Evolutionary conservation across 495 filamentous ascomycete species (phyloP).

Genomic region (Penicillium chermesinum): DNA sequence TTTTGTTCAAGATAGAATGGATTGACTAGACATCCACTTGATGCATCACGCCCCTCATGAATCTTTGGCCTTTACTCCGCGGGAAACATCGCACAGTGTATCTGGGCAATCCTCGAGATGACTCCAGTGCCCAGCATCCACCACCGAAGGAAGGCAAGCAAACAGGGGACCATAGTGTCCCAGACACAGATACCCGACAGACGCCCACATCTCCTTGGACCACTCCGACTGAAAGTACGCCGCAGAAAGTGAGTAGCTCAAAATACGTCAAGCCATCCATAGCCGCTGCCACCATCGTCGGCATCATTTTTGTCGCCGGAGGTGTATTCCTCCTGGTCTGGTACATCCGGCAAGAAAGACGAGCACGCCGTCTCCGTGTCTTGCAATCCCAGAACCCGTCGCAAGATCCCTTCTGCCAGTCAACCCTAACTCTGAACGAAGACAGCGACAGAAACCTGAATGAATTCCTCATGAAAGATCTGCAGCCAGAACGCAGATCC

Average conservation of each 20-base stretch:
- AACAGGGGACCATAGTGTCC: no score
- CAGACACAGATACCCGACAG: background rate
- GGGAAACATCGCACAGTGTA: background rate
- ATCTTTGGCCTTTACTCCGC: background rate
- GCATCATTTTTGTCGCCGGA: background rate
- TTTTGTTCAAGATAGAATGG: no score
- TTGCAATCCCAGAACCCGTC: background rate
- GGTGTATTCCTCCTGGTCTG: constrained; percentile 9
- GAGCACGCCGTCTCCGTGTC: background rate
- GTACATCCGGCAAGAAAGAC: constrained; percentile 6
- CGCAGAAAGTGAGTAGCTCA: background rate
- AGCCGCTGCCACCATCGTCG: constrained; percentile 10
- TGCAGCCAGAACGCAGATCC: constrained; percentile 21
- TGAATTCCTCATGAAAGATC: constrained; percentile 21
- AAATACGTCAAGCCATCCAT: constrained; percentile 2
- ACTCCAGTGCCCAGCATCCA: background rate
- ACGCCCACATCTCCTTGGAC: background rate
- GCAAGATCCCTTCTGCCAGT: constrained; percentile 15
- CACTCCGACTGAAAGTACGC: background rate
- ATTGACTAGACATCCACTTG: no score
- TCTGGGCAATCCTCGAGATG: background rate
- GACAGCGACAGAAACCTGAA: constrained; percentile 17
- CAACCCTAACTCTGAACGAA: constrained; percentile 13
- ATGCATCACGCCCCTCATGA: background rate
- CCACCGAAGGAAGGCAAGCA: no score